Conservation (phyloP, 495 filamentous ascomycete species). For the Neurospora sp. region DNA sequence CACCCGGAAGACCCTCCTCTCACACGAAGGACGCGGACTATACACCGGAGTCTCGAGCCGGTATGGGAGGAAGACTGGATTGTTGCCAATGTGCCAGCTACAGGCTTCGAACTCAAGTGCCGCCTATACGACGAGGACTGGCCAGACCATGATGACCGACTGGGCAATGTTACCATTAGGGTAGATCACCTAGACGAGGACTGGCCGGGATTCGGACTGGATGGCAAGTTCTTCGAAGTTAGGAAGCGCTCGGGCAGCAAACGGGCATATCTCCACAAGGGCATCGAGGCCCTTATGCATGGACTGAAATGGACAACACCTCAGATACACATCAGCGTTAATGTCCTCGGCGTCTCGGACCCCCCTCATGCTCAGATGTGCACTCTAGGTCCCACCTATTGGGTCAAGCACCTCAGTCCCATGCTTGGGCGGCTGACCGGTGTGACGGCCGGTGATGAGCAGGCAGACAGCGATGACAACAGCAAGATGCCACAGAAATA, state of each 20-base stretch:
- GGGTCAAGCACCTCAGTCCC: conserved; percentile 78
- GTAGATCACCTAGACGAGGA: conserved; percentile 45
- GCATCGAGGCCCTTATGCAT: conserved; percentile 41
- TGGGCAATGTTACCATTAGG: conserved; percentile 70
- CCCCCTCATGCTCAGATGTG: conserved; percentile 67
- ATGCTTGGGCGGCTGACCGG: conserved; percentile 76
- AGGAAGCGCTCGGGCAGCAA: conserved; percentile 80
- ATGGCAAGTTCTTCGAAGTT: conserved; percentile 50
- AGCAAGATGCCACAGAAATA: conserved; percentile 52
- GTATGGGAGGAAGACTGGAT: conserved; percentile 80
- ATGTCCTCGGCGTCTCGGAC: conserved; percentile 65
- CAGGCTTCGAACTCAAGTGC: conserved; percentile 71
- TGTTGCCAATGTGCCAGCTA: conserved; percentile 70
- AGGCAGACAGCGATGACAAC: conserved; percentile 27
- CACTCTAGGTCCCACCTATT: conserved; percentile 64
- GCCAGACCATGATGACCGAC: conserved; percentile 73
- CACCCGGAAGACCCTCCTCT: conserved; percentile 73
- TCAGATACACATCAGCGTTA: conserved; percentile 53
- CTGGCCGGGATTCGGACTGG: conserved; percentile 57
- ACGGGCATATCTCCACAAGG: conserved; percentile 65
- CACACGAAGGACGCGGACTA: conserved; percentile 63
- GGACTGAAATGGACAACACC: conserved; percentile 18
- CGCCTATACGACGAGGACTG: conserved; percentile 83
- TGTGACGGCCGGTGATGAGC: conserved; percentile 50
- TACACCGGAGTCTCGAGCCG: conserved; percentile 59